Evolutionary conservation across 768 basidiomycete species (phyloP), one percentile per base, ranked within the genome.

Genomic region (Sarcomyxa edulis): DNA sequence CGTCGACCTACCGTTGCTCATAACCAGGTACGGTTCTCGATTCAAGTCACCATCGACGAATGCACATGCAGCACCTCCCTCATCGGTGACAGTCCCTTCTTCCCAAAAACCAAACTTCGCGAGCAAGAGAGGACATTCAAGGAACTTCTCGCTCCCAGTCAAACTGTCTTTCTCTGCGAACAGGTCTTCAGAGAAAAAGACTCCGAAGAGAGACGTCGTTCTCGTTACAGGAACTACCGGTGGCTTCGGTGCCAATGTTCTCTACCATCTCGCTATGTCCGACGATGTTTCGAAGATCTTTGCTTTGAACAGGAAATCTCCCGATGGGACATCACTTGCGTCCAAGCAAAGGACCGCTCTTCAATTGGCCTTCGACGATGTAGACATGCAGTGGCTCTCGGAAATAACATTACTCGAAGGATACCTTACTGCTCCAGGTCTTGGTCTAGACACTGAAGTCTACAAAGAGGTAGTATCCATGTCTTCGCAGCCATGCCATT

Each of bases 171-270:
- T n/a, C n/a, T n/a, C n/a, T n/a, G n/a, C n/a, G n/a, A n/a, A n/a
- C n/a, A n/a, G n/a, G n/a, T n/a, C 14, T 6, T 10, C 5, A 23
- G 12, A 1, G 20, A 15, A n/a, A n/a, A n/a, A n/a, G n/a, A n/a
- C n/a, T n/a, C n/a, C n/a, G 25, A 7, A 2, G 1, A 20, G 19
- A n/a, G 21, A 43, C 12, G 32, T 44, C 4, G 42, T 67, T 25
- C 44, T 66, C 19, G 39, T 64, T 20, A 67, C 62, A 1, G 64
- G 62, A 0, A 65, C 58, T 11, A 65, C 60, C 3, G 60, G 61
- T 4, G 47, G 51, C 3, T 41, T 68, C 12, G 66, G 65, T 7
- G 48, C 50, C 1, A 44, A 53, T 29, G 19, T 64, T 9, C 44
- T 68, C 7, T 49, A 49, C 4, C 41, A 42, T 7, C 49, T 65